A percentile compares a stretch with the other conserved stretches of the same genome.
Conservation (phyloP, 2,329 filamentous ascomycete genomes). For the Talaromyces pinophilus region DNA sequence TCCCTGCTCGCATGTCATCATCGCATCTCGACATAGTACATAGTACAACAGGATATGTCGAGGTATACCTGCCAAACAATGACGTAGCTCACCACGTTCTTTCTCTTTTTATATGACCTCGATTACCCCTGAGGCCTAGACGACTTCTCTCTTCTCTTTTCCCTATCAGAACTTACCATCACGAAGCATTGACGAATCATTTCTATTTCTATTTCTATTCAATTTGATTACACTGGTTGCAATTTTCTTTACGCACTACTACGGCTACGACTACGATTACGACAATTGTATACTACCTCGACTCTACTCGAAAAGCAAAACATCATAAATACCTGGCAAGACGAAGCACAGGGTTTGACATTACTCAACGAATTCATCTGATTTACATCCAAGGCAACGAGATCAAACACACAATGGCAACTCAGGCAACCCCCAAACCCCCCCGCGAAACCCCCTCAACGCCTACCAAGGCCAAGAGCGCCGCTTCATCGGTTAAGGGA, state of each 20-base stretch:
- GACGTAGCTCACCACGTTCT: neutral
- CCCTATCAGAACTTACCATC: neutral
- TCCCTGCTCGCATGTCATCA: slow-evolving; percentile 11
- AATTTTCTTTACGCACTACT: neutral
- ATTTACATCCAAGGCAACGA: neutral
- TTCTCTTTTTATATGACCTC: neutral
- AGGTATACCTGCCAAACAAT: neutral
- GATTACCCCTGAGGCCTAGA: neutral
- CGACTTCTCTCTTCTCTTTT: neutral
- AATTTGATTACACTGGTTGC: slow-evolving; percentile 16
- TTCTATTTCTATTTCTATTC: slow-evolving; percentile 4
- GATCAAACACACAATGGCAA: slow-evolving; percentile 2
- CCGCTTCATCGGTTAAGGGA: slow-evolving; percentile 27
- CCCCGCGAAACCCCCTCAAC: slow-evolving; percentile 28
- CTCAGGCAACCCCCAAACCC: slow-evolving; percentile 16
- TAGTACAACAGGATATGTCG: too few relatives aligned
- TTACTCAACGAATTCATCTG: neutral
- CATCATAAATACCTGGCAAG: neutral
- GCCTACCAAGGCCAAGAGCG: slow-evolving; percentile 33
- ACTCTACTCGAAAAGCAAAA: neutral
- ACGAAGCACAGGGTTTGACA: neutral
- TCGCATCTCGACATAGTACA: neutral
- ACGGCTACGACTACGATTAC: neutral
- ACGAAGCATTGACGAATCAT: slow-evolving; percentile 17
- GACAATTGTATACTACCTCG: neutral